Evolutionary conservation across 1,284 basidiomycete species (phyloP).

Genomic region (Phlebopus sp.): DNA sequence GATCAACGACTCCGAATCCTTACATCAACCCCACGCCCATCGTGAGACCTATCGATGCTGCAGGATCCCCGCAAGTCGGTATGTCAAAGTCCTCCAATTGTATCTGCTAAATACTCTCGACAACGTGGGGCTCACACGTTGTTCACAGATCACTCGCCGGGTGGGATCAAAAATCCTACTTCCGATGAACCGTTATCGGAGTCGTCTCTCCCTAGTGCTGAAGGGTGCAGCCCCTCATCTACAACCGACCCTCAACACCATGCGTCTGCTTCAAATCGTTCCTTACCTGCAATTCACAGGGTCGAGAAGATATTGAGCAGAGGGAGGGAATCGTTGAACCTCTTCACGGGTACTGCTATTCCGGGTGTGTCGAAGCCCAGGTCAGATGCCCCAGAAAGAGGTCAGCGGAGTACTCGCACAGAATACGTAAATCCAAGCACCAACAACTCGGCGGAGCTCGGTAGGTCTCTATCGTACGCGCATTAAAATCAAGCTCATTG

Average conservation of each 20-base stretch:
- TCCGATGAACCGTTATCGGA: constrained; percentile 1
- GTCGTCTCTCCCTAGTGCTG: constrained; percentile 4
- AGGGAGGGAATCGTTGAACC: constrained; percentile 27
- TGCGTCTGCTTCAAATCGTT: constrained; percentile 8
- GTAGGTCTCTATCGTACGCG: constrained; percentile 11
- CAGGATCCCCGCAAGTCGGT: constrained; percentile 16
- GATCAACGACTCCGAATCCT: constrained; percentile 28
- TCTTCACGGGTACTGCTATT: constrained; percentile 22
- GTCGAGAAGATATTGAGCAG: constrained; percentile 38
- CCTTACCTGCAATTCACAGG: constrained; percentile 27
- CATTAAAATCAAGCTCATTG: constrained; percentile 4
- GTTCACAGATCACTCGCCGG: constrained; percentile 19
- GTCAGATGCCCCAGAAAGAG: constrained; percentile 11
- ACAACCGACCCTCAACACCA: constrained; percentile 5
- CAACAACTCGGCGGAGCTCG: constrained; percentile 12
- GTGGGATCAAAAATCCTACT: constrained; percentile 3
- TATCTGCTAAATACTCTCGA: background rate
- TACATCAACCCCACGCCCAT: constrained; percentile 30
- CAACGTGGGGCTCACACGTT: constrained; percentile 1
- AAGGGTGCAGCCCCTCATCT: constrained; percentile 4
- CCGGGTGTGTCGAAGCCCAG: constrained; percentile 9
- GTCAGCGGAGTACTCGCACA: constrained; percentile 16
- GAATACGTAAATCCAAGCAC: constrained; percentile 11
- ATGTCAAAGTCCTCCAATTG: constrained; percentile 1
- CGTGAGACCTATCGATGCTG: constrained; percentile 8